Conservation (phyloP, 140 eudicot species). For the Cichorium intybus region DNA sequence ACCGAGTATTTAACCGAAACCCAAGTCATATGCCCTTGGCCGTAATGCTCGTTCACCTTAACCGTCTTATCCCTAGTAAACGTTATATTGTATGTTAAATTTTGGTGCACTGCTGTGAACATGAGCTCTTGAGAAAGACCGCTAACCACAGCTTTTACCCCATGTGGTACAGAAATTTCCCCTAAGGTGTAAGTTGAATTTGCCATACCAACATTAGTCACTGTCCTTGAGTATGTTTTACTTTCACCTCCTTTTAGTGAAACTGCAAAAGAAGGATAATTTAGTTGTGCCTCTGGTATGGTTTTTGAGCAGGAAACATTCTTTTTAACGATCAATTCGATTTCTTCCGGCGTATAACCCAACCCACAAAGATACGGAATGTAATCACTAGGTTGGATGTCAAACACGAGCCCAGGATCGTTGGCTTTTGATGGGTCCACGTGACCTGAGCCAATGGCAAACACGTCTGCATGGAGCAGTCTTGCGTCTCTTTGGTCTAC, state of each 20-base stretch:
- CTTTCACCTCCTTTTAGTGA: conserved; percentile 3
- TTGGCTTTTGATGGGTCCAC: conserved; percentile 49
- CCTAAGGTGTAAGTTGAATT: conserved; percentile 25
- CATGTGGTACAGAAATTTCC: conserved; percentile 12
- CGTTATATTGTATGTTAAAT: conserved; percentile 10
- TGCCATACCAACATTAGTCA: conserved; percentile 43
- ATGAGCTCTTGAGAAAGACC: conserved; percentile 21
- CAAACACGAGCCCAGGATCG: conserved; percentile 57
- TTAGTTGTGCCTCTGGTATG: too few relatives aligned
- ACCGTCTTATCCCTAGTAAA: neutral
- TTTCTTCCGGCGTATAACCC: conserved; percentile 30
- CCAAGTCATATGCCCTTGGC: conserved; percentile 30
- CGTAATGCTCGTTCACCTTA: neutral
- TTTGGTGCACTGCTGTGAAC: conserved; percentile 28
- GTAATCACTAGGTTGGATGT: conserved; percentile 46
- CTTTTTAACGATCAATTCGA: conserved; percentile 16
- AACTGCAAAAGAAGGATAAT: conserved; percentile 45
- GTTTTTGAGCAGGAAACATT: conserved; percentile 21
- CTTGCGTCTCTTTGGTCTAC: neutral
- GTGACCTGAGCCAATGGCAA: conserved; percentile 52
- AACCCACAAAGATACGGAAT: conserved; percentile 51
- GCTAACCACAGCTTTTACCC: conserved; percentile 22
- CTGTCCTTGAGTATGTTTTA: conserved; percentile 23
- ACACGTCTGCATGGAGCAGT: conserved; percentile 26
- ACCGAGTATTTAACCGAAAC: conserved; percentile 16